Evolutionary conservation across 441 rosid species (phyloP).

Genomic region (Cnidoscolus chayamansa): DNA sequence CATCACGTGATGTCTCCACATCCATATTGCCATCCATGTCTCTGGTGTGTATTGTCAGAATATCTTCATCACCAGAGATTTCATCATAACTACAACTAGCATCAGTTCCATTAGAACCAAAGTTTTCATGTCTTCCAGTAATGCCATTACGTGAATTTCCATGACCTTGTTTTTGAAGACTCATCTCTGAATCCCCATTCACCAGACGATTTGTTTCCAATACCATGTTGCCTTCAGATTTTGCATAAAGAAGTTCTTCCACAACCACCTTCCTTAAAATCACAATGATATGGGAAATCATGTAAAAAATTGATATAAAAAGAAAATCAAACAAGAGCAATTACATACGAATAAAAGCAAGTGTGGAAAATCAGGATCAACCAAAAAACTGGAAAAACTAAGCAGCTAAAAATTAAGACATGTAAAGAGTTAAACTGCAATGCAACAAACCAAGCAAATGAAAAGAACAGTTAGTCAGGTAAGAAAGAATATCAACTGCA

Average conservation of each 20-base stretch:
- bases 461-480: background rate
- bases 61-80: slow-evolving; percentile 30
- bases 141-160: slow-evolving; percentile 31
- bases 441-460: background rate
- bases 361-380: background rate
- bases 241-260: slow-evolving; percentile 27
- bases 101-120: slow-evolving; percentile 32
- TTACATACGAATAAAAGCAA: background rate
- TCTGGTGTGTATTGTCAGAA: slow-evolving; percentile 13
- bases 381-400: background rate
- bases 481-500: background rate
- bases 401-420: background rate
- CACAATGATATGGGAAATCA: background rate
- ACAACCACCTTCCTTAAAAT: slow-evolving; percentile 19
- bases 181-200: slow-evolving; percentile 43
- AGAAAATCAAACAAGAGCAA: background rate
- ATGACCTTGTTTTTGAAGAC: slow-evolving; percentile 18
- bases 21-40: slow-evolving; percentile 30
- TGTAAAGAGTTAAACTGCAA: background rate
- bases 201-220: slow-evolving; percentile 39
- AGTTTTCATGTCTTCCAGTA: slow-evolving; percentile 36
- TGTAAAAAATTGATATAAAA: background rate
- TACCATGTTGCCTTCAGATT: slow-evolving; percentile 43
- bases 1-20: slow-evolving; percentile 22
- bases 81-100: slow-evolving; percentile 28